These are phyloP conservation scores for Lyophyllum decastes DNA, from an alignment of 768 basidiomycete genomes.

Conservation along the genomic window DNA sequence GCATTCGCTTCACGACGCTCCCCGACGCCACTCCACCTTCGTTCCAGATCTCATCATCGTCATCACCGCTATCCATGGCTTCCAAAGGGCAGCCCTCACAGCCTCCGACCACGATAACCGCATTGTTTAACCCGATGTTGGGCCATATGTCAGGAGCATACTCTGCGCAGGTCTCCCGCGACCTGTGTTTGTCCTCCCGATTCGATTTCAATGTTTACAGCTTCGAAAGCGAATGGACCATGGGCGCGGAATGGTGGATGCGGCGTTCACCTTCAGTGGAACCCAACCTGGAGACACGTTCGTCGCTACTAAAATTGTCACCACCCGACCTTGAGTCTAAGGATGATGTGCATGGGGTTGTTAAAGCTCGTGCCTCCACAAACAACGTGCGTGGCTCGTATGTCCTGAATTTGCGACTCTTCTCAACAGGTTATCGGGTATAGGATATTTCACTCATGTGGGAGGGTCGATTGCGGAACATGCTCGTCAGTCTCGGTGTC, in stretches of 20 bases:
- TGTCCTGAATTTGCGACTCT: not conserved
- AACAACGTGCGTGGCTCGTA: slow-evolving; percentile 63
- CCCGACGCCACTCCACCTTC: slow-evolving; percentile 77
- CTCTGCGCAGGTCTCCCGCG: slow-evolving; percentile 81
- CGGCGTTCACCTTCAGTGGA: slow-evolving; percentile 50
- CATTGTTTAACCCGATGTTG: slow-evolving; percentile 94
- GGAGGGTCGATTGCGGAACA: slow-evolving; percentile 89
- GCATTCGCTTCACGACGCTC: slow-evolving; percentile 90
- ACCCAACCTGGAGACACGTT: slow-evolving; percentile 16
- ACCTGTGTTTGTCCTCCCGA: slow-evolving; percentile 83
- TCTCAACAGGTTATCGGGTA: not conserved
- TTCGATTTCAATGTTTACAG: slow-evolving; percentile 98
- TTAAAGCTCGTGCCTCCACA: slow-evolving; percentile 89
- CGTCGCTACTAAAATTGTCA: slow-evolving; percentile 7
- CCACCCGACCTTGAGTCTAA: slow-evolving; percentile 17
- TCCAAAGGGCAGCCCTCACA: slow-evolving; percentile 51
- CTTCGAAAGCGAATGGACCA: slow-evolving; percentile 94
- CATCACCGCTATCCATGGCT: slow-evolving; percentile 34
- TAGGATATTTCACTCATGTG: slow-evolving; percentile 91
- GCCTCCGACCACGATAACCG: slow-evolving; percentile 93
- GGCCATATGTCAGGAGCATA: slow-evolving; percentile 93
- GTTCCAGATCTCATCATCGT: slow-evolving; percentile 46
- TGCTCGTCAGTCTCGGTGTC: slow-evolving; percentile 87
- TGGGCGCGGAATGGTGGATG: slow-evolving; percentile 97
- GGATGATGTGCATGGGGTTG: slow-evolving; percentile 69